Evolutionary conservation across 2,329 filamentous ascomycete species (phyloP).

Genomic region (Ophiostoma sp.): DNA sequence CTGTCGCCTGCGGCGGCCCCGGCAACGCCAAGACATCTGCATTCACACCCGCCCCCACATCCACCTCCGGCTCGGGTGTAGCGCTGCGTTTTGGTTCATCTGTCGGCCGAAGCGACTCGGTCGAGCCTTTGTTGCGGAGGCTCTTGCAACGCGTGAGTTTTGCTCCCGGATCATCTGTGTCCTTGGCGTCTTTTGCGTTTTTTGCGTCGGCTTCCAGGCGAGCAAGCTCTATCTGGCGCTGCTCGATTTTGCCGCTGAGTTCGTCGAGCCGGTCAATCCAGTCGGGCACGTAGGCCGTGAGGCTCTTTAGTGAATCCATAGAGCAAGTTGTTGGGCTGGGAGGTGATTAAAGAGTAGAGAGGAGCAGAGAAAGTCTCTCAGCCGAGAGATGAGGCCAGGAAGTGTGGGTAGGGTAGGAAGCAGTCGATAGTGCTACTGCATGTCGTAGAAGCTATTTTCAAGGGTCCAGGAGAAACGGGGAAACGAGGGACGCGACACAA

Average conservation of each 20-base stretch:
- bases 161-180: constrained; percentile 25
- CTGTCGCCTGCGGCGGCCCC: background rate
- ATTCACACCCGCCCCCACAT: no score
- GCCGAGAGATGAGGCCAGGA: constrained; percentile 16
- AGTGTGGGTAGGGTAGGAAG: background rate
- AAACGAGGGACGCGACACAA: background rate
- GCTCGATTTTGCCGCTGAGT: constrained; percentile 55
- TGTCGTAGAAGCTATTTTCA: background rate
- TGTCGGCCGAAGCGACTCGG: constrained; percentile 30
- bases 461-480: background rate
- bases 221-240: constrained; percentile 57
- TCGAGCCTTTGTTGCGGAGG: constrained; percentile 30
- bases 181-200: constrained; percentile 13
- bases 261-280: constrained; percentile 57
- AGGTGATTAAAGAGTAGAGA: background rate
- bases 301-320: constrained; percentile 53
- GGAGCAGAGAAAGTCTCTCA: background rate
- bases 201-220: constrained; percentile 30
- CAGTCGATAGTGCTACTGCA: background rate
- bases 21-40: constrained; percentile 15
- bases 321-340: background rate
- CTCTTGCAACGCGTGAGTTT: constrained; percentile 29
- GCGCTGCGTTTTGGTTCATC: constrained; percentile 26
- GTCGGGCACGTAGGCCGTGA: constrained; percentile 53
- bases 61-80: constrained; percentile 11